Evolutionary conservation across 805 yeast genomes (phyloP), one percentile per base, ranked within the genome.

Genomic region (Wickerhamiella kazuoi): DNA sequence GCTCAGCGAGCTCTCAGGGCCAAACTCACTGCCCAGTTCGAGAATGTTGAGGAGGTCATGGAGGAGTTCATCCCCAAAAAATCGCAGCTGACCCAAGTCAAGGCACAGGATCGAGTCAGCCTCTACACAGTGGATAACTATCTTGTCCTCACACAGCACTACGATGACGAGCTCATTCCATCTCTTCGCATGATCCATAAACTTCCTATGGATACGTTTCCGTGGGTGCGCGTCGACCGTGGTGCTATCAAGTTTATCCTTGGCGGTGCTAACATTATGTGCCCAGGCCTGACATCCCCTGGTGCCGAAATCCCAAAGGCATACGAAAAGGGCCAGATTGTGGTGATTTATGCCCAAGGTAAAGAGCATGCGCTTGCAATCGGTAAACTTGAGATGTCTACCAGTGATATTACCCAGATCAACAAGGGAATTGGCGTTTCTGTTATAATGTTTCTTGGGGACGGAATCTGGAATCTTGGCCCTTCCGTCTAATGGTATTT

Each of bases 191-290:
- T 54, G 16, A 47, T 54, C 5, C 57, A 54, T 43, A 46, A 43
- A 41, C 56, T 77, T 54, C 94, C 96, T 4, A 21, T 30, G 17
- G 67, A 69, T 8, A 72, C 76, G 29, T 86, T 86, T 62, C 95
- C 95, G 18, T 62, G 71, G 28, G 93, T 86, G 34, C 80, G 76
- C 54, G 96, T 87, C 11, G 97, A 86, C 53, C 70, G 95, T 55
- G 97, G 97, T 42, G 97, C 97, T 38, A 86, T 86, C 56, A 86
- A 86, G 59, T 86, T 86, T 53, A 90, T 86, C 20, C 63, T 86
- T n/a, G 78, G 93, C 3, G 97, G 96, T 41, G 95, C 96, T 21
- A 86, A 86, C 53, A 80, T 86, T 52, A 86, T 86, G 97, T 86
- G 95, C 60, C 94, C 94, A 3, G 95, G 95, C 16, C 67, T 83